Evolutionary conservation across 2,329 filamentous ascomycete genomes (phyloP).

Genomic region (Graphium sp.): DNA sequence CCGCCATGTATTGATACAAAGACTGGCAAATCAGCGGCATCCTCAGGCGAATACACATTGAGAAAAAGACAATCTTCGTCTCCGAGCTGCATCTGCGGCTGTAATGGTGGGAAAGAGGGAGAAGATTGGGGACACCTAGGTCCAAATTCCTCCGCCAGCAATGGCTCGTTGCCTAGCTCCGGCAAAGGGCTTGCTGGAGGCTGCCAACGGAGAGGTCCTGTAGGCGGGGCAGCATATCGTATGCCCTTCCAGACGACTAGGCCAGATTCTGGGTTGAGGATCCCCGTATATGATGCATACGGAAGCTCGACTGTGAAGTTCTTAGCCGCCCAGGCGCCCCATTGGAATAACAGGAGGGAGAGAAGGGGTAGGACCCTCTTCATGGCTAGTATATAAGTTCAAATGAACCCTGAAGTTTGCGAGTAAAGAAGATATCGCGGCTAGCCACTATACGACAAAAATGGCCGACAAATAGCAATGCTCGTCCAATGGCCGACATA

Average conservation of each 20-base stretch:
- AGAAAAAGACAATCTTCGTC: constrained; percentile 28
- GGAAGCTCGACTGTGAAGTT: constrained; percentile 19
- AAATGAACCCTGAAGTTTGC: no score
- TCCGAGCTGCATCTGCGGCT: no score
- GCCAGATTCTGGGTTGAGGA: constrained; percentile 16
- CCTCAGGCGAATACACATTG: constrained; percentile 23
- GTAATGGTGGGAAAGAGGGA: constrained; percentile 5
- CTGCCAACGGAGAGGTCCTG: constrained; percentile 23
- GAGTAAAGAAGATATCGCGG: no score
- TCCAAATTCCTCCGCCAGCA: constrained; percentile 12
- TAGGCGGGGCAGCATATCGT: constrained; percentile 23
- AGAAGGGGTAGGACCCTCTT: no score
- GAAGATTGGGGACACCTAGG: constrained; percentile 13
- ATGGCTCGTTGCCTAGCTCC: constrained; percentile 2
- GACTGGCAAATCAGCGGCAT: constrained; percentile 20
- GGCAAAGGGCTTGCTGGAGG: background rate
- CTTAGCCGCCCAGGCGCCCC: no score
- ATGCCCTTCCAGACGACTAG: constrained; percentile 29
- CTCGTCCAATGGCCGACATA: no score
- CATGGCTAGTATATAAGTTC: no score
- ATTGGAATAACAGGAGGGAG: no score
- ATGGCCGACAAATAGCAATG: no score
- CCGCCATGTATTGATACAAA: constrained; percentile 25
- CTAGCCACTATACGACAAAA: no score
- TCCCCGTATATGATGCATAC: constrained; percentile 26